Conservation (phyloP, 306 rosid genomes). For the Cicer bijugum region DNA sequence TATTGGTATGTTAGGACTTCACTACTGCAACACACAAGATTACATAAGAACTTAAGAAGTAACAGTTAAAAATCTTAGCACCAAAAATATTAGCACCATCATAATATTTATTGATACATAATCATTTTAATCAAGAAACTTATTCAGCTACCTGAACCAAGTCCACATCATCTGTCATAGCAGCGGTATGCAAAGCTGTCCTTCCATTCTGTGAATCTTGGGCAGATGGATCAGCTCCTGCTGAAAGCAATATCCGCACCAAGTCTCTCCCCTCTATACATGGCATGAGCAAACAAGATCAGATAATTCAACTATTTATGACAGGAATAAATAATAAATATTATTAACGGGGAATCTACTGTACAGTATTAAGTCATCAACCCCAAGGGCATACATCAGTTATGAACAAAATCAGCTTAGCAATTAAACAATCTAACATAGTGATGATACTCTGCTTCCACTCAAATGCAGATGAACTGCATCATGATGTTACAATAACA, state of each 20-base stretch:
- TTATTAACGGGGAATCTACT: not conserved
- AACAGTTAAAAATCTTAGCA: not conserved
- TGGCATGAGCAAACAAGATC: constrained; percentile 41
- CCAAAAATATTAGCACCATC: constrained; percentile 41
- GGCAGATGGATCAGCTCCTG: constrained; percentile 91
- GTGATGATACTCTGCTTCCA: not conserved
- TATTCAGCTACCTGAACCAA: constrained; percentile 71
- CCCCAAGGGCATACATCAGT: constrained; percentile 17
- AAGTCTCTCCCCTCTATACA: constrained; percentile 87
- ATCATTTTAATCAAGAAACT: constrained; percentile 38
- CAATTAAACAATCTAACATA: constrained; percentile 29
- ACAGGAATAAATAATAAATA: constrained; percentile 21
- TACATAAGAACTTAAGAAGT: no score
- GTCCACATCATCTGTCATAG: constrained; percentile 87
- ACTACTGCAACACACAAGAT: no score
- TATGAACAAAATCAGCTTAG: constrained; percentile 3
- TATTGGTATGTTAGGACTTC: no score
- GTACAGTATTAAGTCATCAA: constrained; percentile 14
- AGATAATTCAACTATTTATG: constrained; percentile 24
- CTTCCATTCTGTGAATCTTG: constrained; percentile 92
- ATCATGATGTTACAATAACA: constrained; percentile 8
- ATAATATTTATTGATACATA: constrained; percentile 26
- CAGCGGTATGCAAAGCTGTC: constrained; percentile 94
- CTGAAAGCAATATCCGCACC: constrained; percentile 84
- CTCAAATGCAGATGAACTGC: constrained; percentile 6